Evolutionary conservation across 768 basidiomycete species (phyloP).

Genomic region (Termitomyces titanicus): DNA sequence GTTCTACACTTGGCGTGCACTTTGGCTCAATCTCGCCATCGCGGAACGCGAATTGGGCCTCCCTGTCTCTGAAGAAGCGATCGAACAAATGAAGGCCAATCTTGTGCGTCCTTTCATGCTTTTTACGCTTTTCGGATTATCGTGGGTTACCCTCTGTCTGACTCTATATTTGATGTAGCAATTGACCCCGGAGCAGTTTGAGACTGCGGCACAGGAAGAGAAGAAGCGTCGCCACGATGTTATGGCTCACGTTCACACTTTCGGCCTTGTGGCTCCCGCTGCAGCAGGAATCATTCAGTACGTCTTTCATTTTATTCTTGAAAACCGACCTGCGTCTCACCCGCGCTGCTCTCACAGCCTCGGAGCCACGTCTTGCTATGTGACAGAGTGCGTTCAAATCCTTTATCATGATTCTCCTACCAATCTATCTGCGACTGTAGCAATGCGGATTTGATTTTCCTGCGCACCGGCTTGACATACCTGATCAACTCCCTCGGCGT

Average conservation of each 20-base stretch:
- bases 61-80: slow-evolving; percentile 83
- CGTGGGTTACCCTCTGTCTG: neutral
- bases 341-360: neutral
- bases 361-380: slow-evolving; percentile 98
- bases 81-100: slow-evolving; percentile 93
- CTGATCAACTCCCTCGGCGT: slow-evolving; percentile 86
- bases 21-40: slow-evolving; percentile 95
- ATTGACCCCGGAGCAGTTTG: slow-evolving; percentile 86
- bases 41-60: slow-evolving; percentile 96
- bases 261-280: slow-evolving; percentile 88
- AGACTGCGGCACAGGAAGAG: slow-evolving; percentile 88
- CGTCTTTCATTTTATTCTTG: slow-evolving; percentile 19
- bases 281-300: slow-evolving; percentile 97
- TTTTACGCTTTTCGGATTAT: neutral
- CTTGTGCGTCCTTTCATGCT: slow-evolving; percentile 55
- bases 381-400: slow-evolving; percentile 72
- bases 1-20: slow-evolving; percentile 90
- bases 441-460: slow-evolving; percentile 97
- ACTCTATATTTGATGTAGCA: slow-evolving; percentile 38
- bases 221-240: slow-evolving; percentile 98
- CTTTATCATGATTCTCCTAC: neutral
- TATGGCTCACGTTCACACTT: slow-evolving; percentile 99
- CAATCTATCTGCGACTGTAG: slow-evolving; percentile 34
- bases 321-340: neutral
- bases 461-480: slow-evolving; percentile 81